Evolutionary conservation across 129 eudicot species (phyloP), one percentile per base, ranked within the genome.

Genomic region (Tagetes patula): DNA sequence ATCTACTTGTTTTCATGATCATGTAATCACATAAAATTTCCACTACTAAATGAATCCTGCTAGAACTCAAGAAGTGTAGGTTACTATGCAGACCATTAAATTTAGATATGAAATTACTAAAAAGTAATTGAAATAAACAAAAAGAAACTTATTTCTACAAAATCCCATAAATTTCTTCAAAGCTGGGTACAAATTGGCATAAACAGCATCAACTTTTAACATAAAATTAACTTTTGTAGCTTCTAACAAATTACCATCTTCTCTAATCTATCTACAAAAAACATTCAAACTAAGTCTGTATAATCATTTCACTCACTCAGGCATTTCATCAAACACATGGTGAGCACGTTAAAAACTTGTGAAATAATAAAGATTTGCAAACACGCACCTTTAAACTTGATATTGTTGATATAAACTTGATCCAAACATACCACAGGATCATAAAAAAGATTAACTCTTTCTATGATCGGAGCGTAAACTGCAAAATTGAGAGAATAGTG

Each of bases 301-400:
- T 42, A n/a, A 37, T 55, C 13, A 47, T 38, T 54, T n/a, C 7
- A 2, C 31, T 52, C 62, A 65, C 14, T 58, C 10, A 42, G 66
- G 27, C 61, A 56, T 54, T 64, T 66, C 20, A 2, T 46, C 59
- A 62, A 60, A 63, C 73, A 69, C 32, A 41, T 75, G 68, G 8
- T 70, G 67, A 52, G 1, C 63, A 63, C 39, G 30, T 42, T 4
- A 33, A 31, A 69, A 69, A 67, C 33, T n/a, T 3, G 48, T 60
- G 70, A 27, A 20, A 50, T 6, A 42, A 77, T 45, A 69, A 61
- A 2, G 37, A 46, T 39, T 1, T 10, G 2, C 38, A 42, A 55
- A n/a, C 49, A 55, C 71, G 14, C 78, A 77, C 83, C 77, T 14
- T 75, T 70, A 52, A 38, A 14, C 63, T 77, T 59, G 2, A 42